Evolutionary conservation across 805 yeast genomes (phyloP).

Genomic region (Candida mattraensis): DNA sequence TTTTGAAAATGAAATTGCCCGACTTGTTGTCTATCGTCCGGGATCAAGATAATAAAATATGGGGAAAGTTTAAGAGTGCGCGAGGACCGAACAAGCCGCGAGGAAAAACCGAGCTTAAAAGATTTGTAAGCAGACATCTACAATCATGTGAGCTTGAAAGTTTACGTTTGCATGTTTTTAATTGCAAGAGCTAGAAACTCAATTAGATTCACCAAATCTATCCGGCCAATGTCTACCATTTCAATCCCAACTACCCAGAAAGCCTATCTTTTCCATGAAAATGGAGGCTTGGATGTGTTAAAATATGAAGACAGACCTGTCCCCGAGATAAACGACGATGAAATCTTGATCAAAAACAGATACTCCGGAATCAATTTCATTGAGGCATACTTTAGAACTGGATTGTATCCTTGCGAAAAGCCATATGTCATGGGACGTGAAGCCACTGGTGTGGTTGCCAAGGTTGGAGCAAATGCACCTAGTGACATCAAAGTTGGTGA

Average conservation of each 20-base stretch:
- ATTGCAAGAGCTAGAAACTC: no score
- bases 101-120: no score
- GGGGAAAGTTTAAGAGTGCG: no score
- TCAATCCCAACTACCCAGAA: conserved; percentile 55
- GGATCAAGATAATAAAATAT: no score
- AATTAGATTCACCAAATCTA: conserved; percentile 1
- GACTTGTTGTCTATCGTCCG: no score
- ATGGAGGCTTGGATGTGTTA: conserved; percentile 59
- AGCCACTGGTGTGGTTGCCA: conserved; percentile 68
- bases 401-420: conserved; percentile 59
- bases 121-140: no score
- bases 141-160: no score
- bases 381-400: conserved; percentile 80
- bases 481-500: conserved; percentile 63
- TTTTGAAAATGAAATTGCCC: no score
- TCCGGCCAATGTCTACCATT: conserved; percentile 8
- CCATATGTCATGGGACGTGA: conserved; percentile 74
- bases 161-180: no score
- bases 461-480: conserved; percentile 62
- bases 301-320: conserved; percentile 57
- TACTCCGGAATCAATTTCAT: conserved; percentile 82
- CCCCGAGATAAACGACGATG: conserved; percentile 55
- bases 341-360: conserved; percentile 68
- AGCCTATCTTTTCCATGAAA: conserved; percentile 53
- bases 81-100: no score